Evolutionary conservation across 331 rosid species (phyloP), one percentile per base, ranked within the genome.

Genomic region (Telfairia occidentalis): DNA sequence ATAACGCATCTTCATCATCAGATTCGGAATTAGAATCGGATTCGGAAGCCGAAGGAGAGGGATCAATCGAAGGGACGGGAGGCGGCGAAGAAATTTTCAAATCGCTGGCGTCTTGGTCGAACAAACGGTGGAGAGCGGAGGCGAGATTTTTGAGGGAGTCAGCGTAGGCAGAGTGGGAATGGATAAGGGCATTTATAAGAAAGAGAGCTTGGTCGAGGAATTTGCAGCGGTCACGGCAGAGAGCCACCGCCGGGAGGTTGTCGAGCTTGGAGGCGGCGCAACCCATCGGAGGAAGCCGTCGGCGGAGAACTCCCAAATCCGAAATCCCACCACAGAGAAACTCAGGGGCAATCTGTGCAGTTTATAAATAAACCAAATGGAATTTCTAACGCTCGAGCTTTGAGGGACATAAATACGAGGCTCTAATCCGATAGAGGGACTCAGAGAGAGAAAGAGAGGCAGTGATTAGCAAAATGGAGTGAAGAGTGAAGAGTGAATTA

Each of bases 171-270:
- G 78, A 79, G 80, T 94, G 98, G 10, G 98, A 87, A 9, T 91
- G 89, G 10, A 92, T 84, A 38, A 94, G 85, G 42, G 84, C 71
- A 77, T 81, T 83, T 84, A 90, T 75, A 28, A 79, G 90, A 12
- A 79, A 58, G 74, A 94, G 89, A 8, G 97, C 88, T 64, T 89
- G 85, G 59, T 91, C 88, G 0, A 90, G 65, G 77, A 76, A 89
- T 19, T 73, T 84, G 88, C 90, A 89, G 46, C 98, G 97, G 71
- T 94, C 96, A 9, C 96, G 96, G 85, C 98, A 91, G 1, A 94
- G 48, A 35, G 89, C 76, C 81, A 94, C 97, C 18, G 89, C 90
- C 28, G 96, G 98, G 11, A 88, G 88, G 23, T 81, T 80, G 9
- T 89, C 89, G 30, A 91, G 86, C 54, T 58, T 88, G 9, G 97